These are phyloP conservation scores for Rhamnella rubrinervis DNA, from an alignment of 331 rosid genomes.

Conservation along the genomic window DNA sequence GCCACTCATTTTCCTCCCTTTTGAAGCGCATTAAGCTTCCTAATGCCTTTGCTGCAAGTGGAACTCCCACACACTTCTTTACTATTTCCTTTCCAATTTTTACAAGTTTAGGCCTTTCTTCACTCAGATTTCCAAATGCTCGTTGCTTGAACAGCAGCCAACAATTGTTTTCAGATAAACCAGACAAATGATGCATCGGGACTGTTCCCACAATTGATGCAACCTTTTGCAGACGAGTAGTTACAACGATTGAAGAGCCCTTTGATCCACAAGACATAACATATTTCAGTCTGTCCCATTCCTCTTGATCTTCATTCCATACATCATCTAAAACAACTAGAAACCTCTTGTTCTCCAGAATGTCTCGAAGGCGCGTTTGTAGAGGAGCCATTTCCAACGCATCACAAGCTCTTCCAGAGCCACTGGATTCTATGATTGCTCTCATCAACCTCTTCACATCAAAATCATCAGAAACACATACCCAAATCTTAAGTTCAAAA, in stretches of 20 bases:
- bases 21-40: slow-evolving; percentile 29
- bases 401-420: not conserved
- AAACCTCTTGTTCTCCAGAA: not conserved
- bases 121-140: not conserved
- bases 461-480: slow-evolving; percentile 37
- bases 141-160: slow-evolving; percentile 10
- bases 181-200: not conserved
- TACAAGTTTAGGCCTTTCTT: not conserved
- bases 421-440: slow-evolving; percentile 9
- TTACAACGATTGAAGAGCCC: slow-evolving; percentile 42
- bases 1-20: slow-evolving; percentile 28
- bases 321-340: slow-evolving; percentile 34
- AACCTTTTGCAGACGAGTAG: slow-evolving; percentile 28
- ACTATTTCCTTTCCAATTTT: slow-evolving; percentile 9
- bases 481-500: slow-evolving; percentile 27
- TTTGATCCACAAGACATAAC: slow-evolving; percentile 31
- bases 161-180: slow-evolving; percentile 4
- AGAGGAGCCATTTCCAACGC: not conserved
- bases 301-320: slow-evolving; percentile 27
- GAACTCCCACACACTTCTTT: slow-evolving; percentile 8
- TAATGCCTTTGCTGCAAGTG: slow-evolving; percentile 9
- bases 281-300: slow-evolving; percentile 30
- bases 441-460: slow-evolving; percentile 20
- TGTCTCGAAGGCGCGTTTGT: not conserved
- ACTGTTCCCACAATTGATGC: slow-evolving; percentile 7